These are phyloP conservation scores for Simmondsia chinensis DNA, from an alignment of 148 eudicot genomes.

Conservation along the genomic window DNA sequence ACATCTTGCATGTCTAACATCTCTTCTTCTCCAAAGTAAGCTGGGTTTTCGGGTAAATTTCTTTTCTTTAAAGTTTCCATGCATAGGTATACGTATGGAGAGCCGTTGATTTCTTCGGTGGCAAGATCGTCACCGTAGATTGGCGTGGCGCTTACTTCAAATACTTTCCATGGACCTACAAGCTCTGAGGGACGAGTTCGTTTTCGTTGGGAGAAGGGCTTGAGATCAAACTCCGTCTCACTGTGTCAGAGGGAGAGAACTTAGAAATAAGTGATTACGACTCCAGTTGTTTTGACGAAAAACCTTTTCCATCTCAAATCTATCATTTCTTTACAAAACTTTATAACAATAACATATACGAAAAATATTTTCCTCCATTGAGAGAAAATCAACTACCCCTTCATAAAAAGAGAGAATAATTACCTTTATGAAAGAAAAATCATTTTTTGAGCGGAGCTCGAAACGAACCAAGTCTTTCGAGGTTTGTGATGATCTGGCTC, in stretches of 20 bases:
- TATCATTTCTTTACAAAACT: too few species aligned
- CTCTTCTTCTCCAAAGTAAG: constrained; percentile 88
- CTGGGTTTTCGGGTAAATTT: constrained; percentile 55
- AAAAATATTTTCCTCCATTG: too few species aligned
- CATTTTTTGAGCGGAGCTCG: too few species aligned
- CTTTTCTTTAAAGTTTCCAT: constrained; percentile 81
- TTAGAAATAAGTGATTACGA: not conserved
- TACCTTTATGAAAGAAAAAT: too few species aligned
- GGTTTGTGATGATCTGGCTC: too few species aligned
- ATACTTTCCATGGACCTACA: constrained; percentile 87
- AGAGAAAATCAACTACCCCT: too few species aligned
- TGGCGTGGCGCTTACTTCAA: constrained; percentile 95
- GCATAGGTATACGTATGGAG: constrained; percentile 84
- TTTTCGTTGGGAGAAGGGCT: constrained; percentile 87
- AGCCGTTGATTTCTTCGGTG: constrained; percentile 27
- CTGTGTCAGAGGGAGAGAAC: constrained; percentile 24
- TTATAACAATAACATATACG: too few species aligned
- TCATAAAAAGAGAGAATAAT: too few species aligned
- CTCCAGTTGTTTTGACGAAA: not conserved
- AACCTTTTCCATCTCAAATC: not conserved
- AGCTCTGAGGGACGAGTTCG: constrained; percentile 72
- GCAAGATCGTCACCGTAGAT: constrained; percentile 51
- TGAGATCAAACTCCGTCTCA: constrained; percentile 60
- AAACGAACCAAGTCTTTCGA: too few species aligned
- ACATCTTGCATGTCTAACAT: constrained; percentile 76